These are phyloP conservation scores for Akanthomyces lecanii DNA, from an alignment of 2,329 filamentous ascomycete species.

Conservation along the genomic window DNA sequence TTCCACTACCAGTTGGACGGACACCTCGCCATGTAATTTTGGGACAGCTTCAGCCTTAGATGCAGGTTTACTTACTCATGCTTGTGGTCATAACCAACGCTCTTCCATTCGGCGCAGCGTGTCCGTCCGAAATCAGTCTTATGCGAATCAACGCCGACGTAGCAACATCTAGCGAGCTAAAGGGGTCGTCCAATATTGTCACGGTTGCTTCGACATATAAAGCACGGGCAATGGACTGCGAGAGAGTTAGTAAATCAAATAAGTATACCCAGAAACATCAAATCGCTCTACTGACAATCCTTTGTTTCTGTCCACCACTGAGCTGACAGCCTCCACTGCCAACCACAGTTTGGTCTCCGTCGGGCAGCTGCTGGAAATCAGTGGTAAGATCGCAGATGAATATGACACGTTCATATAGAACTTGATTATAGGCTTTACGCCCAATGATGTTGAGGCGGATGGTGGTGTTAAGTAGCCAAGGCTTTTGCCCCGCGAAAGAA, in stretches of 20 bases:
- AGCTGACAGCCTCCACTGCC: neutral
- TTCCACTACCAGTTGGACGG: too few species aligned
- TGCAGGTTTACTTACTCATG: neutral
- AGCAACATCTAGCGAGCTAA: too few species aligned
- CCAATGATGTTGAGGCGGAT: slow-evolving; percentile 39
- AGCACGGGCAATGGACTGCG: too few species aligned
- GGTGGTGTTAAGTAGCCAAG: slow-evolving; percentile 40
- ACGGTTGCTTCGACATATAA: too few species aligned
- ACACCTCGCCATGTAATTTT: too few species aligned
- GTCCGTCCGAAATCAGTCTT: neutral
- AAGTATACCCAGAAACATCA: too few species aligned
- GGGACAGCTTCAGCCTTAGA: too few species aligned
- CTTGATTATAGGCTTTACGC: neutral
- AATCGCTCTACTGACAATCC: neutral
- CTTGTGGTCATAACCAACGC: slow-evolving; percentile 11
- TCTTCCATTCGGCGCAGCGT: neutral
- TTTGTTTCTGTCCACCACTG: slow-evolving; percentile 11
- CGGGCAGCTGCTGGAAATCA: neutral
- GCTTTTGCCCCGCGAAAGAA: slow-evolving; percentile 25
- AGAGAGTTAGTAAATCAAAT: too few species aligned
- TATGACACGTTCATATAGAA: too few species aligned
- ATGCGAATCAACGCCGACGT: neutral
- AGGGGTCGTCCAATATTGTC: too few species aligned
- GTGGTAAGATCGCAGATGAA: neutral
- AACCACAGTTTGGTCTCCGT: slow-evolving; percentile 7